Conservation (phyloP, 768 basidiomycete genomes). For the Leccinum subtestaceum region DNA sequence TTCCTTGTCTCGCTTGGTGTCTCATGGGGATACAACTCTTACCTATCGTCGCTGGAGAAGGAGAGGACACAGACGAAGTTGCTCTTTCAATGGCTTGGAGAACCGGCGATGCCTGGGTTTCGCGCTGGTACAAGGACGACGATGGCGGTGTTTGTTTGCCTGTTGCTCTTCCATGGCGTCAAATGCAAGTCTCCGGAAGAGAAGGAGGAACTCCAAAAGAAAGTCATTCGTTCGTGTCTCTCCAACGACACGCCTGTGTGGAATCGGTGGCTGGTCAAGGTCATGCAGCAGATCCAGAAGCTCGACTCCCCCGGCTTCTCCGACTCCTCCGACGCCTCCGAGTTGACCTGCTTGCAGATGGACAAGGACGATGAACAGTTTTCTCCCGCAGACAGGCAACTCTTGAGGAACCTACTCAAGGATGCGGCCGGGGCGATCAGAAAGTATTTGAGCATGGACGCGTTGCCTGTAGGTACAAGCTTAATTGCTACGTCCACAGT, state of each 20-base stretch:
- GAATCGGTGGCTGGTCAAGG: slow-evolving; percentile 21
- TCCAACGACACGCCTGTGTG: slow-evolving; percentile 27
- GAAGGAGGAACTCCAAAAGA: background rate
- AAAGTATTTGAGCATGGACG: slow-evolving; percentile 5
- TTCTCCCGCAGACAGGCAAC: background rate
- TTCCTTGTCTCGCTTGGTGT: slow-evolving; percentile 30
- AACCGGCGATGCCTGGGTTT: slow-evolving; percentile 14
- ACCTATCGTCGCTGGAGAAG: slow-evolving; percentile 36
- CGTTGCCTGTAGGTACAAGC: slow-evolving; percentile 4
- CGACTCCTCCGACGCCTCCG: background rate
- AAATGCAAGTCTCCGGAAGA: background rate
- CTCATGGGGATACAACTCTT: slow-evolving; percentile 36
- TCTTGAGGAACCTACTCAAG: slow-evolving; percentile 10
- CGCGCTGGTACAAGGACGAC: slow-evolving; percentile 19
- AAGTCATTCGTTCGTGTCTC: slow-evolving; percentile 17
- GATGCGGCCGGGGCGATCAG: slow-evolving; percentile 20
- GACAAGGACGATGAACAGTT: background rate
- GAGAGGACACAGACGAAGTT: slow-evolving; percentile 21
- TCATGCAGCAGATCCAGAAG: slow-evolving; percentile 17
- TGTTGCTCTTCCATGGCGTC: slow-evolving; percentile 21
- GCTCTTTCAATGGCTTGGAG: slow-evolving; percentile 14
- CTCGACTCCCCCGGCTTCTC: background rate
- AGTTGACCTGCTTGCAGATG: background rate
- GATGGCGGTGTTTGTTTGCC: slow-evolving; percentile 23
- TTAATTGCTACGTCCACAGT: background rate